Conservation (phyloP, 2,329 filamentous ascomycete genomes). For the Diatrype stigma region DNA sequence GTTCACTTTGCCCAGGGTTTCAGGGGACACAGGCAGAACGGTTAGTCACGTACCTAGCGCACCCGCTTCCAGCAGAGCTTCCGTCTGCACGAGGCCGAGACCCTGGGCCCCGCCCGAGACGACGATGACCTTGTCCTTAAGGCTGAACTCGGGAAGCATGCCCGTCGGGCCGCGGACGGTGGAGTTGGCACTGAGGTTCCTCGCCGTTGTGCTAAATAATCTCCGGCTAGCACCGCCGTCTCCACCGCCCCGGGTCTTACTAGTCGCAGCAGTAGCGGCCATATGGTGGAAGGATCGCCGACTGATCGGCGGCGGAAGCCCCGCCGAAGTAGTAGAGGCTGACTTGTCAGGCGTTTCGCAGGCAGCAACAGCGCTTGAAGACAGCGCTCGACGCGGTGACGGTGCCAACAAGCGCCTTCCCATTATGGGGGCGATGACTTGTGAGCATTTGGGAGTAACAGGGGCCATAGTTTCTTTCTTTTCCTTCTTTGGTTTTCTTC, state of each 20-base stretch:
- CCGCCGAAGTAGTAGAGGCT: background rate
- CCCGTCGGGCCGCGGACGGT: conserved; percentile 3
- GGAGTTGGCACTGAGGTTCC: background rate
- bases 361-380: background rate
- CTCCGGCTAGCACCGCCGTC: background rate
- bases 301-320: background rate
- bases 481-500: background rate
- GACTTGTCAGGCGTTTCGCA: background rate
- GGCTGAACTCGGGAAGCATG: conserved; percentile 66
- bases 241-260: background rate
- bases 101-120: conserved; percentile 76
- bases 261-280: background rate
- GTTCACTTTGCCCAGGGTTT: background rate
- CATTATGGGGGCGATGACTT: background rate
- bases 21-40: background rate
- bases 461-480: background rate
- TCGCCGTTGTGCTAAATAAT: background rate
- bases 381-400: background rate
- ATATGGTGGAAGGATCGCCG: background rate
- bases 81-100: conserved; percentile 71
- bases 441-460: background rate
- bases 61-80: conserved; percentile 75
- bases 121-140: conserved; percentile 68
- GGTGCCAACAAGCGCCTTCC: background rate
- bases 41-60: conserved; percentile 50